phyloP scores from a whole-genome alignment of 805 yeast genomes.

The Wickerhamiella nectarea region DNA sequence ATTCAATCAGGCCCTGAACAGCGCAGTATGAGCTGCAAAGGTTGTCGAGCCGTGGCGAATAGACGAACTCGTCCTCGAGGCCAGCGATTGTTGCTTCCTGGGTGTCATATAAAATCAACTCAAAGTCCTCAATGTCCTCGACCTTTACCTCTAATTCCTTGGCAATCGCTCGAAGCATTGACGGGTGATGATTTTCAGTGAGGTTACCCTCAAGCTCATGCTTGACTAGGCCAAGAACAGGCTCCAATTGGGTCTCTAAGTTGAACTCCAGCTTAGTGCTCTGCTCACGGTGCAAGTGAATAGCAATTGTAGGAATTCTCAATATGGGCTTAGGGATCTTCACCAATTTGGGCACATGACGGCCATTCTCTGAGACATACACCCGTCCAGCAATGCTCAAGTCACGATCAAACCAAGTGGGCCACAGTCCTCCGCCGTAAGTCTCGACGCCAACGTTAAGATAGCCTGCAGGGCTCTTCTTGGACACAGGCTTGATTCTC shows the following conservation, averaged over 20 bases:
- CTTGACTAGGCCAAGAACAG: constrained; percentile 57
- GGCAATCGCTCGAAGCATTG: constrained; percentile 57
- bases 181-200: constrained; percentile 62
- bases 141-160: constrained; percentile 40
- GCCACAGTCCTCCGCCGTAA: constrained; percentile 95
- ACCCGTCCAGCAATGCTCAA: constrained; percentile 86
- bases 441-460: constrained; percentile 85
- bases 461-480: constrained; percentile 51
- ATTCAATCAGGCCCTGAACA: constrained; percentile 49
- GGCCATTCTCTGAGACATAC: constrained; percentile 42
- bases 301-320: constrained; percentile 89
- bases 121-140: constrained; percentile 74
- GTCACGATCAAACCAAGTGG: constrained; percentile 94
- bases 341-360: constrained; percentile 50
- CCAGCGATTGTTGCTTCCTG: constrained; percentile 82
- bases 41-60: constrained; percentile 84
- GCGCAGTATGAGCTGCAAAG: constrained; percentile 79
- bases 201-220: constrained; percentile 28
- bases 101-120: constrained; percentile 70
- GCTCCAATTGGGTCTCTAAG: constrained; percentile 72
- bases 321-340: constrained; percentile 72
- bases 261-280: constrained; percentile 67
- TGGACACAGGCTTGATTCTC: constrained; percentile 80
- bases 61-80: constrained; percentile 74
- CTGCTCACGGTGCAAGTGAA: constrained; percentile 71